These are phyloP conservation scores for Hygrophorus pudorinus DNA, from an alignment of 768 basidiomycete genomes.

Conservation along the genomic window DNA sequence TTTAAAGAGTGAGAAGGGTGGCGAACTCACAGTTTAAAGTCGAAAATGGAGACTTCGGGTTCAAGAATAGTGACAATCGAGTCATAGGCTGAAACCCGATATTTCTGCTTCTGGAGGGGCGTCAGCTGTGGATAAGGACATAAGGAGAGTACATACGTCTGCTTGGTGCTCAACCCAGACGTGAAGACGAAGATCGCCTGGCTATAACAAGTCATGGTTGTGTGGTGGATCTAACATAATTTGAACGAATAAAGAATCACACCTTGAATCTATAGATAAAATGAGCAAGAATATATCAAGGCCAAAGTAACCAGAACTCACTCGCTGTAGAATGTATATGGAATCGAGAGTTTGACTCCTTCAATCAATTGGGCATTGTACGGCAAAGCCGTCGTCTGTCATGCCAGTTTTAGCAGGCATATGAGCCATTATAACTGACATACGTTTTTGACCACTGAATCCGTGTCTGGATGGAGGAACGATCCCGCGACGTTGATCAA, in stretches of 20 bases:
- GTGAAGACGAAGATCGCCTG: slow-evolving; percentile 64
- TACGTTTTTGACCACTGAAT: slow-evolving; percentile 65
- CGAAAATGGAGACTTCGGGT: slow-evolving; percentile 67
- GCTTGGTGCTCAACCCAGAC: slow-evolving; percentile 66
- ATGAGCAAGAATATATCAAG: background rate
- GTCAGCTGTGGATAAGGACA: slow-evolving; percentile 3
- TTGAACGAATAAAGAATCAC: slow-evolving; percentile 6
- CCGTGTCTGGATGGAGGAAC: slow-evolving; percentile 53
- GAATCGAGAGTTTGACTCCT: slow-evolving; percentile 51
- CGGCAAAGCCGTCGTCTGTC: slow-evolving; percentile 41
- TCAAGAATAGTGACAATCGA: slow-evolving; percentile 73
- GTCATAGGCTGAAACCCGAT: slow-evolving; percentile 64
- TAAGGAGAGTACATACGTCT: slow-evolving; percentile 36
- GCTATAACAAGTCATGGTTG: slow-evolving; percentile 28
- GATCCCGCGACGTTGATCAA: slow-evolving; percentile 57
- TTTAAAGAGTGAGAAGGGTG: slow-evolving; percentile 3
- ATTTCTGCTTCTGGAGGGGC: slow-evolving; percentile 36
- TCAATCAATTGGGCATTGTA: slow-evolving; percentile 45
- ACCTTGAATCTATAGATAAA: slow-evolving; percentile 49
- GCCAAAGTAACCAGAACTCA: slow-evolving; percentile 29
- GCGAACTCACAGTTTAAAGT: slow-evolving; percentile 64
- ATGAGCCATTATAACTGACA: slow-evolving; percentile 10
- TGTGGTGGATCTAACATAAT: background rate
- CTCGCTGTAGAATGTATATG: slow-evolving; percentile 77
- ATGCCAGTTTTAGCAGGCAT: slow-evolving; percentile 1